phyloP scores from a whole-genome alignment of 352 stramenopile genomes.

The Lagenidium giganteum region DNA sequence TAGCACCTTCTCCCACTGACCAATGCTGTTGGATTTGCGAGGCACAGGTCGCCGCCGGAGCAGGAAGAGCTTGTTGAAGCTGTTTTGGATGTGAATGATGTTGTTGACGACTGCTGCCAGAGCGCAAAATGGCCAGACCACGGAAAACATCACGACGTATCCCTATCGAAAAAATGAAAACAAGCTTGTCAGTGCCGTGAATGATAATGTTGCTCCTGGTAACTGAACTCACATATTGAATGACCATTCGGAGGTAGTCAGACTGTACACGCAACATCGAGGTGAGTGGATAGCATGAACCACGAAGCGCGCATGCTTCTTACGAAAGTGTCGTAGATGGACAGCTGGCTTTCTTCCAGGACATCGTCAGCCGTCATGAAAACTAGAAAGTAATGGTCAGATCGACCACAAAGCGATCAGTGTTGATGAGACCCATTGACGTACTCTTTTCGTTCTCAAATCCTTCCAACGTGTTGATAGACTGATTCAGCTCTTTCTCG shows the following conservation, averaged over 20 bases:
- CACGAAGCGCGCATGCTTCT: too few relatives aligned
- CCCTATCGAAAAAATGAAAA: conserved; percentile 26
- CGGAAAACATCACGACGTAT: conserved; percentile 87
- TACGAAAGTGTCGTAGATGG: conserved; percentile 80
- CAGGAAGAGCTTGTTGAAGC: conserved; percentile 78
- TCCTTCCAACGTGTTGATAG: conserved; percentile 70
- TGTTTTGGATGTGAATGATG: conserved; percentile 77
- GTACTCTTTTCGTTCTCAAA: conserved; percentile 80
- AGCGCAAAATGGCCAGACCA: conserved; percentile 83
- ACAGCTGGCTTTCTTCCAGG: conserved; percentile 75
- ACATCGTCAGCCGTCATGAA: conserved; percentile 85
- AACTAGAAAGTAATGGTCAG: conserved; percentile 18
- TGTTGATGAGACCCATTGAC: conserved; percentile 1
- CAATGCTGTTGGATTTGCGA: conserved; percentile 80
- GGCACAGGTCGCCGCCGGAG: conserved; percentile 64
- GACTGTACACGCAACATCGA: conserved; percentile 31
- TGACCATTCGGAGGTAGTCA: conserved; percentile 84
- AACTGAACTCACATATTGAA: conserved; percentile 69
- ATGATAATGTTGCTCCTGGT: background rate
- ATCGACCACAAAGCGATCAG: background rate
- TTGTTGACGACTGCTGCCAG: conserved; percentile 79
- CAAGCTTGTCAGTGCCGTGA: background rate
- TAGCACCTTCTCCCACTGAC: conserved; percentile 84
- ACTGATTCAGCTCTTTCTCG: conserved; percentile 65
- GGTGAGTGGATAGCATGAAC: too few relatives aligned